phyloP scores from a whole-genome alignment of 257 asterid genomes.

The Solanum pimpinellifolium region DNA sequence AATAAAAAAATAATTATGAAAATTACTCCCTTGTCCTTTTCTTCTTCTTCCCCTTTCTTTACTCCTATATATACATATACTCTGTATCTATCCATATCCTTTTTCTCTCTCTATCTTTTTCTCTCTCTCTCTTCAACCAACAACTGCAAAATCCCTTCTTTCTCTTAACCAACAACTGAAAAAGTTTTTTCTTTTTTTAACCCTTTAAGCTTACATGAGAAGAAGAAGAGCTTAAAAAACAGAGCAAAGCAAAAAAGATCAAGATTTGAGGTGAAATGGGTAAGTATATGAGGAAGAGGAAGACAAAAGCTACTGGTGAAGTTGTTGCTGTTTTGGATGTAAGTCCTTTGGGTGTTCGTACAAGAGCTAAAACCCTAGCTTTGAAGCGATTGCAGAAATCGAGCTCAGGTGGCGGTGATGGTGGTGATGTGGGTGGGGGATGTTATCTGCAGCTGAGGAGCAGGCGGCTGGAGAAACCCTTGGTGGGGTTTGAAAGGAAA shows the following conservation, averaged over 20 bases:
- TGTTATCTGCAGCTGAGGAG: constrained; percentile 24
- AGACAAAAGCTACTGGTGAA: constrained; percentile 1
- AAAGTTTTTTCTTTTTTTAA: neutral
- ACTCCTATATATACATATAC: neutral
- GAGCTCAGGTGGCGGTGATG: neutral
- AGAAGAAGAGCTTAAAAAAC: neutral
- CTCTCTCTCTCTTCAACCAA: neutral
- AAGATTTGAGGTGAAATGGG: constrained; percentile 8
- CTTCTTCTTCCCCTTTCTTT: neutral
- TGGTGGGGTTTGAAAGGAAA: neutral
- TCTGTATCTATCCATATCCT: neutral
- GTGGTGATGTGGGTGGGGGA: neutral
- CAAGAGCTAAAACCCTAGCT: constrained; percentile 28
- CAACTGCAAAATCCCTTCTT: constrained; percentile 3
- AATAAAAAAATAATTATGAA: too few species aligned
- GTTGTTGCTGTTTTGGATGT: constrained; percentile 6
- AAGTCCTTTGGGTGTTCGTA: constrained; percentile 16
- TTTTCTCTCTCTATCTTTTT: neutral
- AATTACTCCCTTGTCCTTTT: neutral
- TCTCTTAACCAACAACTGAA: neutral
- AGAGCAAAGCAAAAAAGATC: neutral
- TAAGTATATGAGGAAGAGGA: constrained; percentile 26
- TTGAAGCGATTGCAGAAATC: constrained; percentile 15
- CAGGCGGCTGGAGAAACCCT: constrained; percentile 9
- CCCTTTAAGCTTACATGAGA: neutral